These are phyloP conservation scores for Tripterygium wilfordii DNA, from an alignment of 177 flowering plant species.

Conservation along the genomic window DNA sequence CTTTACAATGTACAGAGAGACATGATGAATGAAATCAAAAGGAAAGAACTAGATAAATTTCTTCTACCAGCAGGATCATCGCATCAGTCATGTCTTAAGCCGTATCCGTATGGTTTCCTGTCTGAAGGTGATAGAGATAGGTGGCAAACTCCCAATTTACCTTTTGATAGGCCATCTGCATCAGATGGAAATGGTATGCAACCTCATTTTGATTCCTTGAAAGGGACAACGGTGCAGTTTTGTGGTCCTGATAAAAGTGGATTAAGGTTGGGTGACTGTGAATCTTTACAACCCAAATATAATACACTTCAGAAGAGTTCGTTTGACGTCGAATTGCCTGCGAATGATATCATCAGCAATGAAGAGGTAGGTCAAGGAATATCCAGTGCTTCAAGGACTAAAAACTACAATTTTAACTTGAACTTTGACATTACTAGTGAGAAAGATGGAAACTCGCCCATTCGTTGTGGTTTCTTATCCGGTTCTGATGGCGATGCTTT, in stretches of 20 bases:
- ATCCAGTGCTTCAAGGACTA: constrained; percentile 5
- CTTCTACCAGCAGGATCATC: constrained; percentile 12
- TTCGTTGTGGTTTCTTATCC: constrained; percentile 1
- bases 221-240: constrained; percentile 12
- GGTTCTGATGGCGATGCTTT: constrained; percentile 9
- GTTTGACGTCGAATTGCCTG: constrained; percentile 29
- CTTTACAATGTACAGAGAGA: constrained; percentile 36
- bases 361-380: constrained; percentile 12
- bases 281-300: constrained; percentile 9
- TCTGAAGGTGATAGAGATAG: constrained; percentile 13
- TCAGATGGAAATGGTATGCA: constrained; percentile 8
- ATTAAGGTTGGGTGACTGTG: constrained; percentile 7
- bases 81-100: too few relatives aligned
- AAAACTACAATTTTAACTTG: constrained; percentile 2
- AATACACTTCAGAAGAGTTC: constrained; percentile 16
- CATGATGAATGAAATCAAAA: constrained; percentile 30
- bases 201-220: constrained; percentile 9
- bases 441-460: constrained; percentile 10
- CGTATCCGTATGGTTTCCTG: constrained; percentile 9
- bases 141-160: constrained; percentile 8
- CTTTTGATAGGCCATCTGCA: constrained; percentile 5
- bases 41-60: constrained; percentile 10
- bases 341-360: constrained; percentile 20
- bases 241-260: constrained; percentile 6
- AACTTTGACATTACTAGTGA: constrained; percentile 5